phyloP scores from a whole-genome alignment of 2,329 filamentous ascomycete species.

The Magnaporthales sp. region DNA sequence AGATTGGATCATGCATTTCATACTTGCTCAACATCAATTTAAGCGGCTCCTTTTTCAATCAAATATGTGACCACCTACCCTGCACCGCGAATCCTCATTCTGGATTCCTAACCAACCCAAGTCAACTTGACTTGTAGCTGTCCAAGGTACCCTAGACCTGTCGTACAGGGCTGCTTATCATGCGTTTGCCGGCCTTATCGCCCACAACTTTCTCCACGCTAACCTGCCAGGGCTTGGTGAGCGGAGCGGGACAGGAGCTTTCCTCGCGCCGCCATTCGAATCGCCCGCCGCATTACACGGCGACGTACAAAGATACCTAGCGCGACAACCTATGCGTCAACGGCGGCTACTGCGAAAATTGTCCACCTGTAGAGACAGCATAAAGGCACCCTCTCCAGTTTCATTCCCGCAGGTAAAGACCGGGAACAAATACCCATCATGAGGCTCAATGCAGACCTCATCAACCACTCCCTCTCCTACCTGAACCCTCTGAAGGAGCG shows the following conservation, averaged over 20 bases:
- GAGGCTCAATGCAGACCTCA: constrained; percentile 59
- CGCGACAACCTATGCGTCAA: not conserved
- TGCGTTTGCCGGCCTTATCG: not conserved
- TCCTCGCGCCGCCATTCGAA: not conserved
- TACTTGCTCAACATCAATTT: not conserved
- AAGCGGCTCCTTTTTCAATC: not conserved
- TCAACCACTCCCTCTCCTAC: constrained; percentile 91
- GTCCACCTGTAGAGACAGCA: not conserved
- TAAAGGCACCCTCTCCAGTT: not conserved
- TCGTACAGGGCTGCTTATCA: not conserved
- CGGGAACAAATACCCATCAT: not conserved
- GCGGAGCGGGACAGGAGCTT: not conserved
- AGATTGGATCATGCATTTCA: not conserved
- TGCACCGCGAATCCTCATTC: not conserved
- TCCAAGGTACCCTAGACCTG: not conserved
- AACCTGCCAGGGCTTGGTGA: not conserved
- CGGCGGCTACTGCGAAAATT: not conserved
- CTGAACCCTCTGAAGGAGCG: constrained; percentile 98
- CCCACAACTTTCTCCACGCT: not conserved
- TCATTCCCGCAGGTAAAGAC: not conserved
- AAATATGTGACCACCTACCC: not conserved
- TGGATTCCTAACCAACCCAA: not conserved
- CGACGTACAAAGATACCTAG: not conserved
- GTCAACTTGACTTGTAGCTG: not conserved
- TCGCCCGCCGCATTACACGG: not conserved